Evolutionary conservation across 1,284 basidiomycete genomes (phyloP).

Genomic region (Irpex lacteus): DNA sequence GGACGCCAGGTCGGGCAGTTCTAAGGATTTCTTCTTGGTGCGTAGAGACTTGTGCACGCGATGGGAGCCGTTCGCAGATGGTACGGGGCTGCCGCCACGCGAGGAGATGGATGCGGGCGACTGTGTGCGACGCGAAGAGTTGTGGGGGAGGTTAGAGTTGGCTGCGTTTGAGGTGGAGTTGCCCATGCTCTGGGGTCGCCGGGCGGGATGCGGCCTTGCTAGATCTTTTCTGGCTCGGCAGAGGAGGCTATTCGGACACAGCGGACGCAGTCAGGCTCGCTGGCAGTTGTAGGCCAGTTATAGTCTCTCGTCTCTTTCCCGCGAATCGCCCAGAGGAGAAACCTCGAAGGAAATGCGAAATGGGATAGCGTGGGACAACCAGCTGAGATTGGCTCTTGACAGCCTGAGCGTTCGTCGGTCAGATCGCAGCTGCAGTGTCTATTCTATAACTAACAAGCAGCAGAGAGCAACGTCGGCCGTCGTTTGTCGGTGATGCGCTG

Average conservation of each 20-base stretch:
- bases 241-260: conserved; percentile 1
- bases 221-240: conserved; percentile 7
- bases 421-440: background rate
- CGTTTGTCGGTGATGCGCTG: background rate
- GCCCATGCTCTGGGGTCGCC: conserved; percentile 27
- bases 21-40: conserved; percentile 70
- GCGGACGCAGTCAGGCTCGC: conserved; percentile 1
- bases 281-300: background rate
- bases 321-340: conserved; percentile 14
- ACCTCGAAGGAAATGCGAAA: conserved; percentile 14
- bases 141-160: conserved; percentile 16
- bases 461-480: background rate
- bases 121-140: conserved; percentile 20
- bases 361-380: conserved; percentile 1
- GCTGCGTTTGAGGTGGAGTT: conserved; percentile 32
- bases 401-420: background rate
- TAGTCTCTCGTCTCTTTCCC: background rate
- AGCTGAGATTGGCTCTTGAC: background rate
- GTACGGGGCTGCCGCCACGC: conserved; percentile 26
- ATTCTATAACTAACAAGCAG: background rate
- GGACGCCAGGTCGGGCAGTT: conserved; percentile 73
- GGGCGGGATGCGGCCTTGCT: conserved; percentile 4
- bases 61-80: conserved; percentile 16
- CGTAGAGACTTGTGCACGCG: conserved; percentile 51
- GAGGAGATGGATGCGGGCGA: conserved; percentile 18